phyloP scores from a whole-genome alignment of 2,329 filamentous ascomycete species.

The Fusarium ramigenum region DNA sequence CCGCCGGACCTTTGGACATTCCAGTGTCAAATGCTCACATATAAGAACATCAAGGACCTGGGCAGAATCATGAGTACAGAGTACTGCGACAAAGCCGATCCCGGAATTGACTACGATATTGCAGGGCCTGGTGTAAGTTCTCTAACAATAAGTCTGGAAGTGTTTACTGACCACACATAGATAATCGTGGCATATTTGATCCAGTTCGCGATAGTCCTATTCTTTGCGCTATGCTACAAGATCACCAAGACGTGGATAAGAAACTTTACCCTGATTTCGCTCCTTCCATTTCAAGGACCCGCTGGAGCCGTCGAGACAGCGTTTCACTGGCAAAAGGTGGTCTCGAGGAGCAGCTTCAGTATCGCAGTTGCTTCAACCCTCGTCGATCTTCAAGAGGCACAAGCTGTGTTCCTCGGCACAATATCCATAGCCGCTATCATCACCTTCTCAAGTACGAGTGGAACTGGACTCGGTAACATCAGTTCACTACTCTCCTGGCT shows the following conservation, averaged over 20 bases:
- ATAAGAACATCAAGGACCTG: not conserved
- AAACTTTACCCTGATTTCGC: fast-evolving
- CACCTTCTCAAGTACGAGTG: not conserved
- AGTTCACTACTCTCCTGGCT: not conserved
- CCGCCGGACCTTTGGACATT: fast-evolving
- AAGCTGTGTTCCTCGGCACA: not conserved
- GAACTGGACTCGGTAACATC: not conserved
- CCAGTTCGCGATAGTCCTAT: not conserved
- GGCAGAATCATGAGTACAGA: not conserved
- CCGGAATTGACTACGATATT: constrained; percentile 14
- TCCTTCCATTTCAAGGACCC: not conserved
- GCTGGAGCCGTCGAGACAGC: fast-evolving
- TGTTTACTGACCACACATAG: not conserved
- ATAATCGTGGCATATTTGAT: constrained; percentile 2
- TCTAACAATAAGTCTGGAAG: fast-evolving
- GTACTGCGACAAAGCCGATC: not conserved
- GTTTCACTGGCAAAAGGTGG: fast-evolving
- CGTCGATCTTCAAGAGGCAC: constrained; percentile 10
- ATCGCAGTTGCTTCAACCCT: not conserved
- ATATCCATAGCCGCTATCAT: not conserved
- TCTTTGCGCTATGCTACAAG: not conserved
- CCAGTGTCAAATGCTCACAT: not conserved
- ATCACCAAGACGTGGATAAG: not conserved
- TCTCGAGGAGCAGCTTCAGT: not conserved
- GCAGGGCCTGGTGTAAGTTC: constrained; percentile 10